A percentile compares a stretch with the other conserved stretches of the same genome.
phyloP scores from a whole-genome alignment of 768 basidiomycete genomes.

The Pisolithus orientalis region DNA sequence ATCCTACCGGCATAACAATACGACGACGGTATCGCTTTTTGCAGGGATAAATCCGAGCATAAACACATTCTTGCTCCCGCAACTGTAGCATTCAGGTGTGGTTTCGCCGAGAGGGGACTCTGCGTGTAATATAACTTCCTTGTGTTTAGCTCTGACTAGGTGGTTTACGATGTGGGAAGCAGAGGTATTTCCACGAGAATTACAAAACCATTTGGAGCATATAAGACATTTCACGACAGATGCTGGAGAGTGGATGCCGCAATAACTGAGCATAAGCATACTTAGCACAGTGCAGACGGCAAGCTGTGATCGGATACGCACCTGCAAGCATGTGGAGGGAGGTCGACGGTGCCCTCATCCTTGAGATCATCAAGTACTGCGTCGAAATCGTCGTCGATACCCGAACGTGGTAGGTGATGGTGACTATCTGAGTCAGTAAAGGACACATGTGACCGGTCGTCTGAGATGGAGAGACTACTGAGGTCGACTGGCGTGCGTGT shows the following conservation, averaged over 20 bases:
- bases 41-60: slow-evolving; percentile 99
- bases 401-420: slow-evolving; percentile 25
- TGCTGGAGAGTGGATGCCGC: slow-evolving; percentile 95
- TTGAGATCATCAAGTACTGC: slow-evolving; percentile 85
- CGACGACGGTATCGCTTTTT: slow-evolving; percentile 98
- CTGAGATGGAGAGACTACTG: slow-evolving; percentile 60
- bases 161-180: slow-evolving; percentile 99
- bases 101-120: slow-evolving; percentile 96
- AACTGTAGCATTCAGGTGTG: slow-evolving; percentile 98
- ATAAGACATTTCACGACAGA: slow-evolving; percentile 94
- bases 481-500: slow-evolving; percentile 57
- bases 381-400: slow-evolving; percentile 81
- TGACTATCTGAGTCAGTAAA: slow-evolving; percentile 34
- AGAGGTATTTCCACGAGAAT: slow-evolving; percentile 95
- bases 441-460: slow-evolving; percentile 45
- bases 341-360: slow-evolving; percentile 69
- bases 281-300: slow-evolving; percentile 5
- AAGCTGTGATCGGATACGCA: slow-evolving; percentile 28
- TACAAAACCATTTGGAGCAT: slow-evolving; percentile 97
- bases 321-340: slow-evolving; percentile 96
- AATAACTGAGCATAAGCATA: slow-evolving; percentile 58
- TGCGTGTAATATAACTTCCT: slow-evolving; percentile 94
- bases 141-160: slow-evolving; percentile 97
- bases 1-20: slow-evolving; percentile 88
- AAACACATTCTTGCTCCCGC: slow-evolving; percentile 98